Percentiles rank a stretch among this genome's conserved stretches.
Conservation (phyloP, 2,329 filamentous ascomycete genomes). For the Ophiostoma himal-ulmi region DNA sequence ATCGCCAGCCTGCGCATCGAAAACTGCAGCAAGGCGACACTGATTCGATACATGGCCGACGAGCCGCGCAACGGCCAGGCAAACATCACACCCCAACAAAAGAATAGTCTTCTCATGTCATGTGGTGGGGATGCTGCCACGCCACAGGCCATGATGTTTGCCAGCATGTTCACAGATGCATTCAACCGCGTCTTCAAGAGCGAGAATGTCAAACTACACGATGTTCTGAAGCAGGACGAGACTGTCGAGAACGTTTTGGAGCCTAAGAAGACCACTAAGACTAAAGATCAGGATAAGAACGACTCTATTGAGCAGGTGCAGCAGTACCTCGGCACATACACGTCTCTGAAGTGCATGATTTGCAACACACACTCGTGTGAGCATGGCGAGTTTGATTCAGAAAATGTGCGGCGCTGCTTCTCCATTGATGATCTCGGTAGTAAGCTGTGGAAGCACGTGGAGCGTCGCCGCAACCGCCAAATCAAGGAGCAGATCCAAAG, state of each 20-base stretch:
- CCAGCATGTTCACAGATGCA: conserved; percentile 49
- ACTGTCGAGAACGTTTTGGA: conserved; percentile 50
- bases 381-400: conserved; percentile 52
- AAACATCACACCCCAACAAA: conserved; percentile 49
- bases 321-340: conserved; percentile 48
- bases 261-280: conserved; percentile 45
- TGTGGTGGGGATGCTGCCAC: conserved; percentile 36
- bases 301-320: conserved; percentile 38
- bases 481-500: conserved; percentile 24
- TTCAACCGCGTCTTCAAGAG: conserved; percentile 52
- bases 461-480: conserved; percentile 28
- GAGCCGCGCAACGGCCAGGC: conserved; percentile 40
- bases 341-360: conserved; percentile 51
- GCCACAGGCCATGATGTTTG: conserved; percentile 40
- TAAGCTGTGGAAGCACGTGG: conserved; percentile 25
- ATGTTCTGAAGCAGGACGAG: conserved; percentile 50
- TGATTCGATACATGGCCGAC: conserved; percentile 48
- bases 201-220: conserved; percentile 43
- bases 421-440: conserved; percentile 39
- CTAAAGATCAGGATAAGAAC: conserved; percentile 35
- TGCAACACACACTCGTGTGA: conserved; percentile 57
- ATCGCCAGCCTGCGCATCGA: conserved; percentile 45
- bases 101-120: conserved; percentile 46
- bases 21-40: conserved; percentile 46
- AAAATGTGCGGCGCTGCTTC: conserved; percentile 49